Conservation (phyloP, 2,329 filamentous ascomycete genomes). For the Fusarium musae region DNA sequence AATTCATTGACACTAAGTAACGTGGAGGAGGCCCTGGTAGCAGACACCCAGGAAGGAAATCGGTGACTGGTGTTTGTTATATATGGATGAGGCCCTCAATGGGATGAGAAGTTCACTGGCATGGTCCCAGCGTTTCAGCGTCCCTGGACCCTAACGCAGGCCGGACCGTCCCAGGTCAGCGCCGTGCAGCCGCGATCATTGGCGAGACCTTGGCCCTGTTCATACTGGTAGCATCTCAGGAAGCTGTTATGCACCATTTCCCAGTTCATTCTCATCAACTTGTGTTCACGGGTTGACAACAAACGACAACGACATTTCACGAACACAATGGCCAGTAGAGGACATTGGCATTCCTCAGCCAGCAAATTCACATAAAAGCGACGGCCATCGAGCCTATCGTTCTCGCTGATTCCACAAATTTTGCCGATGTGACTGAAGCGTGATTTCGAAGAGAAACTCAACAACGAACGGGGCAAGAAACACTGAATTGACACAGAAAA, state of each 20-base stretch:
- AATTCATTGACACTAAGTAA: slow-evolving; percentile 25
- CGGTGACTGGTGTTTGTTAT: slow-evolving; percentile 11
- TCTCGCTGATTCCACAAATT: background rate
- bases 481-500: background rate
- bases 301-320: background rate
- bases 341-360: too few relatives aligned
- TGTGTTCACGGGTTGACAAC: background rate
- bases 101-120: slow-evolving; percentile 6
- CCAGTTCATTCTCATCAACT: background rate
- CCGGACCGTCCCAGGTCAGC: slow-evolving; percentile 42
- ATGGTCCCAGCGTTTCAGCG: slow-evolving; percentile 27
- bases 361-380: background rate
- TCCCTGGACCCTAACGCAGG: slow-evolving; percentile 31
- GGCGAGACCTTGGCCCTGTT: slow-evolving; percentile 15
- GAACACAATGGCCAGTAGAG: background rate
- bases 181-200: slow-evolving; percentile 21
- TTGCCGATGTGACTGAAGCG: background rate
- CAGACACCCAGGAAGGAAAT: slow-evolving; percentile 2
- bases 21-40: slow-evolving; percentile 27
- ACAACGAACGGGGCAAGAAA: background rate
- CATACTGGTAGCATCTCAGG: slow-evolving; percentile 5
- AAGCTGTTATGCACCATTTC: slow-evolving; percentile 24
- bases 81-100: slow-evolving; percentile 8
- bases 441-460: background rate
- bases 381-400: background rate